phyloP scores from a whole-genome alignment of 192 early-diverging fungal species.

The Backusella parvicylindrica region DNA sequence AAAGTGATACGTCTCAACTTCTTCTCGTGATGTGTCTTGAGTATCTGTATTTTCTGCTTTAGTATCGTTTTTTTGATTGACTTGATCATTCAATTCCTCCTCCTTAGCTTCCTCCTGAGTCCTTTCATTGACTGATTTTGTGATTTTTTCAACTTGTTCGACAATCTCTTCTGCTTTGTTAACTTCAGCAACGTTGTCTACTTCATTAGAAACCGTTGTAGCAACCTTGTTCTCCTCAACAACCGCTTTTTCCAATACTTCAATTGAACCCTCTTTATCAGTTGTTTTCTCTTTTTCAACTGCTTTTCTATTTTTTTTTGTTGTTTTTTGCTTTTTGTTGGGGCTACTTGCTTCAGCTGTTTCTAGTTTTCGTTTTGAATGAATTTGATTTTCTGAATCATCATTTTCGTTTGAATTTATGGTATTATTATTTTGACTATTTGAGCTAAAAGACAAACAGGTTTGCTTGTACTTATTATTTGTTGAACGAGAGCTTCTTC shows the following conservation, averaged over 20 bases:
- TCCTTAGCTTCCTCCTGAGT: background rate
- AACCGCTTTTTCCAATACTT: background rate
- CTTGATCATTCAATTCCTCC: background rate
- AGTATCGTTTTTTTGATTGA: no score
- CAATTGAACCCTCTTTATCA: background rate
- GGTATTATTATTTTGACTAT: background rate
- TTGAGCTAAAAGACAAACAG: background rate
- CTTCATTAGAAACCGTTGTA: background rate
- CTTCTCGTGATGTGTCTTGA: background rate
- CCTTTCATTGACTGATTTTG: background rate
- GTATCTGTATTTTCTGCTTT: background rate
- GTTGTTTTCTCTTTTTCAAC: background rate
- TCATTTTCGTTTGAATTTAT: background rate
- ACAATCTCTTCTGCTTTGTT: background rate
- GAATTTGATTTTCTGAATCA: background rate
- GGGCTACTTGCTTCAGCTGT: background rate
- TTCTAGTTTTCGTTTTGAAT: background rate
- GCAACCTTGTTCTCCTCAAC: background rate
- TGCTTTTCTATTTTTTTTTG: background rate
- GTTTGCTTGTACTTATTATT: background rate
- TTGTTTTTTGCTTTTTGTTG: slow-evolving; percentile 3
- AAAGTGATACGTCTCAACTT: background rate
- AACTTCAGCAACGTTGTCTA: background rate
- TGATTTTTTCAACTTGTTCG: background rate
- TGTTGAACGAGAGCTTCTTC: background rate